phyloP scores from a whole-genome alignment of 192 early-diverging fungal genomes.

The Podila minutissima region DNA sequence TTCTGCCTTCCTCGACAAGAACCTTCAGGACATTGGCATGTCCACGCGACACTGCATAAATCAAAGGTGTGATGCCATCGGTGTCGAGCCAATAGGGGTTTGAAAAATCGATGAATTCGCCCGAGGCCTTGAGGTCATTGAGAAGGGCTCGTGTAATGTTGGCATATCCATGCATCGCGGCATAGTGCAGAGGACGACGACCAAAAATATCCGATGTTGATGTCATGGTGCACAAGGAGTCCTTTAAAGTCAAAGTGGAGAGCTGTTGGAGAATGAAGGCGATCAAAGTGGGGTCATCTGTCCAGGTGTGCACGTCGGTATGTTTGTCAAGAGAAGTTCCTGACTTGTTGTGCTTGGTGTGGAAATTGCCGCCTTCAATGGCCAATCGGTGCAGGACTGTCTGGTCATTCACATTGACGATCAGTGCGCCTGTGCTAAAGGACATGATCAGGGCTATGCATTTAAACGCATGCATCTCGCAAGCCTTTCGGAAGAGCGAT shows the following conservation, averaged over 20 bases:
- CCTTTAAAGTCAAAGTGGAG: conserved; percentile 4
- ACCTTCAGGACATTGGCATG: conserved; percentile 55
- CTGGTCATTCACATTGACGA: conserved; percentile 66
- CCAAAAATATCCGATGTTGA: conserved; percentile 63
- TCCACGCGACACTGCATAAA: conserved; percentile 68
- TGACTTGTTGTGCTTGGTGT: neutral
- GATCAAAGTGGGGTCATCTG: conserved; percentile 53
- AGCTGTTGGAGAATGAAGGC: conserved; percentile 49
- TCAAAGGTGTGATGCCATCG: conserved; percentile 73
- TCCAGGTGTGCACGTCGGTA: neutral
- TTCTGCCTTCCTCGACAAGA: conserved; percentile 63
- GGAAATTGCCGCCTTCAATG: conserved; percentile 57
- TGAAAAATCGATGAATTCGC: conserved; percentile 55
- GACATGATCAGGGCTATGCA: conserved; percentile 53
- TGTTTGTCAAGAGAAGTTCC: neutral
- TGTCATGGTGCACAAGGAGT: conserved; percentile 34
- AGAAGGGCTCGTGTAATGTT: conserved; percentile 58
- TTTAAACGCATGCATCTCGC: conserved; percentile 39
- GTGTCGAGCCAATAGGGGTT: conserved; percentile 66
- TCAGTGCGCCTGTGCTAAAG: conserved; percentile 31
- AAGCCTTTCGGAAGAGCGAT: conserved; percentile 53
- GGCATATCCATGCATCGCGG: conserved; percentile 61
- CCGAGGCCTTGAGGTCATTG: conserved; percentile 49
- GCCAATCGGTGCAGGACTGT: conserved; percentile 66
- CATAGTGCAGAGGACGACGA: conserved; percentile 70